Percentiles rank a stretch among this genome's conserved stretches.
Evolutionary conservation across 768 basidiomycete species (phyloP).

Genomic region (Hygrocybe coccinea): DNA sequence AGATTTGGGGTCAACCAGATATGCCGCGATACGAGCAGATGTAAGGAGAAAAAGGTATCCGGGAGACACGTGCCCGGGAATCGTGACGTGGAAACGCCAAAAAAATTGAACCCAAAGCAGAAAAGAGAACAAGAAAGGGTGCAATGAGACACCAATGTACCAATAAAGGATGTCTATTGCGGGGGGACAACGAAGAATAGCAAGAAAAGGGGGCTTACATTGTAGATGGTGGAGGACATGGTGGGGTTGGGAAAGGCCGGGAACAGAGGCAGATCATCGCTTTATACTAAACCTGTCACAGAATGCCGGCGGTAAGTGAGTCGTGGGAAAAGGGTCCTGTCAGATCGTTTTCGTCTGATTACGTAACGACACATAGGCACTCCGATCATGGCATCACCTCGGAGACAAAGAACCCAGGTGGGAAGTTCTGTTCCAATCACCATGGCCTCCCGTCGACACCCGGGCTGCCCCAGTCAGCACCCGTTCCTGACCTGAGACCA

Average conservation of each 20-base stretch:
- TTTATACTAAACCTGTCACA: not conserved
- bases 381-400: too few species aligned
- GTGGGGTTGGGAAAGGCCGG: conserved; percentile 5
- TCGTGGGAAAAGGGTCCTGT: not conserved
- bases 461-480: too few species aligned
- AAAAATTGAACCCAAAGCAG: not conserved
- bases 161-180: not conserved
- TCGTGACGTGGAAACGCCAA: not conserved
- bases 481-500: too few species aligned
- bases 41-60: not conserved
- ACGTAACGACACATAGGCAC: not conserved
- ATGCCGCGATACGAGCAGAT: conserved; percentile 4
- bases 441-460: too few species aligned
- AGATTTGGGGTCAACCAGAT: not conserved
- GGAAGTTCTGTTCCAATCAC: too few species aligned
- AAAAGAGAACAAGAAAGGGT: not conserved
- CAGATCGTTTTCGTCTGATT: not conserved
- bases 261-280: conserved; percentile 2
- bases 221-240: conserved; percentile 29
- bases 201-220: conserved; percentile 16
- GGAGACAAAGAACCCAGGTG: too few species aligned
- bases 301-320: conserved; percentile 5
- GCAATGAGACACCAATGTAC: not conserved
- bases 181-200: not conserved
- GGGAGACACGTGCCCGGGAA: not conserved